Conservation (phyloP, 2,329 filamentous ascomycete genomes). For the Pseudogymnoascus sp. region DNA sequence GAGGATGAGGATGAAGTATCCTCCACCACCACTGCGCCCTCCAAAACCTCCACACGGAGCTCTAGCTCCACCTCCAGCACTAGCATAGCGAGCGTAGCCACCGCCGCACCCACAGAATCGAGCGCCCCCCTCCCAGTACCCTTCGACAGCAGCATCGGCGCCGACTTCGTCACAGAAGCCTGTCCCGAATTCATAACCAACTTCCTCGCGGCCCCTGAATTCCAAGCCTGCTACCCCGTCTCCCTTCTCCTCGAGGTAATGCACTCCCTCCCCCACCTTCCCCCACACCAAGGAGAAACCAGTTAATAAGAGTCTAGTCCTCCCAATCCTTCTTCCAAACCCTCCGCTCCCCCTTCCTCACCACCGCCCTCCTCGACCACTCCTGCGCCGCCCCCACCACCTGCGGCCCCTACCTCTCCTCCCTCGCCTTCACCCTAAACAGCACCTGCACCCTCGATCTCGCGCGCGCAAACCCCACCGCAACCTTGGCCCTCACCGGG, state of each 20-base stretch:
- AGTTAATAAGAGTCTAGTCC: conserved; percentile 43
- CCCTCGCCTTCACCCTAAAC: conserved; percentile 58
- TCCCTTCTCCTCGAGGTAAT: conserved; percentile 71
- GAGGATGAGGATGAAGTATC: not conserved
- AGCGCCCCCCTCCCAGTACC: conserved; percentile 48
- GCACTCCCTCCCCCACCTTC: conserved; percentile 22
- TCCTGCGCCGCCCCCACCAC: conserved; percentile 61
- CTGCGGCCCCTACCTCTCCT: conserved; percentile 58
- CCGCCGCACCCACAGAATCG: conserved; percentile 17
- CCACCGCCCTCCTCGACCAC: conserved; percentile 70
- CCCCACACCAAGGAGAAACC: not conserved
- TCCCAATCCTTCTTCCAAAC: conserved; percentile 79
- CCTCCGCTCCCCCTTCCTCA: conserved; percentile 58
- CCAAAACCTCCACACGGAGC: conserved; percentile 18
- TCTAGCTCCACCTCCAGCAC: conserved; percentile 16
- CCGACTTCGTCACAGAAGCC: conserved; percentile 47
- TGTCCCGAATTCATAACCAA: conserved; percentile 24
- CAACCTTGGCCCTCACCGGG: conserved; percentile 66
- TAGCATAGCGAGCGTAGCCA: conserved; percentile 9
- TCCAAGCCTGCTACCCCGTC: conserved; percentile 62
- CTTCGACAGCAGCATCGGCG: conserved; percentile 57
- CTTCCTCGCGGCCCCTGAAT: conserved; percentile 24
- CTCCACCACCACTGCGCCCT: not conserved
- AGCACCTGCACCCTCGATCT: conserved; percentile 63
- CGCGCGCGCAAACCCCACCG: conserved; percentile 55